Conservation (phyloP, 1,284 basidiomycete genomes). For the Ustilago trichophora region DNA sequence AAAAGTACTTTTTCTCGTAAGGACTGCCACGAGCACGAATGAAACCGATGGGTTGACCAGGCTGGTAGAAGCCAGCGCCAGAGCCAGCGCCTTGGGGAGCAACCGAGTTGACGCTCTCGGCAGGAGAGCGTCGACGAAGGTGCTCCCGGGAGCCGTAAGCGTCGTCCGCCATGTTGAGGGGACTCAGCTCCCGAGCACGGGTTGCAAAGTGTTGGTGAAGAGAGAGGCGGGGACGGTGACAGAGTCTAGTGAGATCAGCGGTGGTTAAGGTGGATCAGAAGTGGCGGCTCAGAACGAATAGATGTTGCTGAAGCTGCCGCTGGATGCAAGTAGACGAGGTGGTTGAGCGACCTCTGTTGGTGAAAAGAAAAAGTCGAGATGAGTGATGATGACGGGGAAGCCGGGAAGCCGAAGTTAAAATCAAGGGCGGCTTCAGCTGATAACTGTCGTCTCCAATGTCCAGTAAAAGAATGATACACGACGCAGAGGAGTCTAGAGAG, state of each 20-base stretch:
- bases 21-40: conserved; percentile 61
- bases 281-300: too few relatives aligned
- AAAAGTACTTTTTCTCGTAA: conserved; percentile 64
- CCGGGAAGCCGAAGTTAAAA: too few relatives aligned
- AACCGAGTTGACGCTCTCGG: conserved; percentile 34
- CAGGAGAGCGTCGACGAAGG: conserved; percentile 42
- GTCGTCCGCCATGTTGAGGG: conserved; percentile 45
- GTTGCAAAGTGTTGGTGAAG: not conserved
- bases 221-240: too few relatives aligned
- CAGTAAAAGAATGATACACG: not conserved
- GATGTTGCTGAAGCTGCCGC: too few relatives aligned
- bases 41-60: conserved; percentile 58
- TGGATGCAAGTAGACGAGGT: too few relatives aligned
- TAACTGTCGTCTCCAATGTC: not conserved
- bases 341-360: too few relatives aligned
- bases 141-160: conserved; percentile 50
- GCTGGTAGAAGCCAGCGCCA: conserved; percentile 45
- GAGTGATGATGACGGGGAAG: too few relatives aligned
- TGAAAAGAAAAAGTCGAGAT: too few relatives aligned
- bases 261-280: too few relatives aligned
- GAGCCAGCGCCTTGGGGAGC: too few relatives aligned
- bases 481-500: not conserved
- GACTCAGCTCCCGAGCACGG: conserved; percentile 30
- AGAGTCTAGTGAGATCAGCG: too few relatives aligned
- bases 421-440: too few relatives aligned